Conservation (phyloP, 768 basidiomycete genomes). For the Coprinellus micaceus region DNA sequence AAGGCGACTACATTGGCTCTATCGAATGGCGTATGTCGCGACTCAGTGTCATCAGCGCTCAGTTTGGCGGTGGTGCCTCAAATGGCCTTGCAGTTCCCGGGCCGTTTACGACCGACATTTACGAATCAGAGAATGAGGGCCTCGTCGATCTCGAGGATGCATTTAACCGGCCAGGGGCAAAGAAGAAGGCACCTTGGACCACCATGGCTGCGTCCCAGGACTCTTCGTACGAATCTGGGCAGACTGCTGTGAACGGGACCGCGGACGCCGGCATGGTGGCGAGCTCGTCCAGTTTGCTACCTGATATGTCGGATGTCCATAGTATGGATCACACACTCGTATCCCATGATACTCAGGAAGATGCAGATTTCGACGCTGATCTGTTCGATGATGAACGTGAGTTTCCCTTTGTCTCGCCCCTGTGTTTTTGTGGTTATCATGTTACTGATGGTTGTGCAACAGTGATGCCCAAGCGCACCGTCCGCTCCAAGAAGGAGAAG, state of each 20-base stretch:
- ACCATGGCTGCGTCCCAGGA: constrained; percentile 12
- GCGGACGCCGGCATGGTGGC: constrained; percentile 14
- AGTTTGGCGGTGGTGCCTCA: constrained; percentile 38
- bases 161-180: constrained; percentile 38
- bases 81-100: constrained; percentile 26
- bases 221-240: constrained; percentile 25
- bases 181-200: constrained; percentile 20
- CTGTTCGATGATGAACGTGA: constrained; percentile 39
- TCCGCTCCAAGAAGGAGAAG: constrained; percentile 33
- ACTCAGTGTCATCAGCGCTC: constrained; percentile 55
- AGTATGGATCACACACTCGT: constrained; percentile 27
- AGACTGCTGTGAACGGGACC: constrained; percentile 13
- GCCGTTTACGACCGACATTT: constrained; percentile 8
- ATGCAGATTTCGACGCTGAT: constrained; percentile 19
- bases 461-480: constrained; percentile 26
- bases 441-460: constrained; percentile 8
- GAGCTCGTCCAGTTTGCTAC: constrained; percentile 7
- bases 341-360: constrained; percentile 15
- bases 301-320: constrained; percentile 14
- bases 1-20: constrained; percentile 68
- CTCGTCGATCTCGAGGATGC: constrained; percentile 58
- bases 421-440: background rate
- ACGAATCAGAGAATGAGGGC: constrained; percentile 44
- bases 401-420: constrained; percentile 11
- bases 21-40: constrained; percentile 78